phyloP scores from a whole-genome alignment of 345 rosid genomes.

The Gossypium longicalyx region DNA sequence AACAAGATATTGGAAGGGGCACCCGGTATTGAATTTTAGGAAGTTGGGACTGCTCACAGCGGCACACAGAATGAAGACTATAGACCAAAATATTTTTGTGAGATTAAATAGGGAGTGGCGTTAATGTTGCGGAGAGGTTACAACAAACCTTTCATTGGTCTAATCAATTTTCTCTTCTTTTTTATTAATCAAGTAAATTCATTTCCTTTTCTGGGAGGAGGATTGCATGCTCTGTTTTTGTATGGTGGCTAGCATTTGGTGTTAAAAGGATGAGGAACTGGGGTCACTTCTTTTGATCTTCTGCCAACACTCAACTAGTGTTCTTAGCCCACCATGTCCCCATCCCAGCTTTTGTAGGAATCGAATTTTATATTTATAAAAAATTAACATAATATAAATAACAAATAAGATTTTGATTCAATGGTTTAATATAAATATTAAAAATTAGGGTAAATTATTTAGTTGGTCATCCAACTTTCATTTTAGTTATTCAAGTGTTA shows the following conservation, averaged over 20 bases:
- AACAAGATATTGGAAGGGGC: slow-evolving; percentile 1
- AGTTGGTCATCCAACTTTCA: no score
- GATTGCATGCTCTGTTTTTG: neutral
- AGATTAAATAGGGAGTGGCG: neutral
- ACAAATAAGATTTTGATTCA: no score
- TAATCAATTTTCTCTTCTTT: neutral
- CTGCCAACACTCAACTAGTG: no score
- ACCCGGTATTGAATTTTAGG: neutral
- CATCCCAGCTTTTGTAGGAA: no score
- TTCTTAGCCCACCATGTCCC: no score
- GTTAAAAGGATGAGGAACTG: neutral
- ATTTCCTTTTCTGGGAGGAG: neutral
- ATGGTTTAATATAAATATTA: no score
- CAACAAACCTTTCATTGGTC: neutral
- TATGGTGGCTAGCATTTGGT: neutral
- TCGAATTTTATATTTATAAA: no score
- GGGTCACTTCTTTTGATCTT: neutral
- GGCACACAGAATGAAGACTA: slow-evolving; percentile 3
- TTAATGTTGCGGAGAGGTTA: neutral
- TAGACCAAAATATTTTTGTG: neutral
- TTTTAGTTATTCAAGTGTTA: no score
- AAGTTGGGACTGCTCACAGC: slow-evolving; percentile 8
- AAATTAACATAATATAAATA: no score
- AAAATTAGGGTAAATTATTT: no score
- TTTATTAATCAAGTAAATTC: neutral